Conservation (phyloP, 768 basidiomycete genomes). For the Suillus lakei region DNA sequence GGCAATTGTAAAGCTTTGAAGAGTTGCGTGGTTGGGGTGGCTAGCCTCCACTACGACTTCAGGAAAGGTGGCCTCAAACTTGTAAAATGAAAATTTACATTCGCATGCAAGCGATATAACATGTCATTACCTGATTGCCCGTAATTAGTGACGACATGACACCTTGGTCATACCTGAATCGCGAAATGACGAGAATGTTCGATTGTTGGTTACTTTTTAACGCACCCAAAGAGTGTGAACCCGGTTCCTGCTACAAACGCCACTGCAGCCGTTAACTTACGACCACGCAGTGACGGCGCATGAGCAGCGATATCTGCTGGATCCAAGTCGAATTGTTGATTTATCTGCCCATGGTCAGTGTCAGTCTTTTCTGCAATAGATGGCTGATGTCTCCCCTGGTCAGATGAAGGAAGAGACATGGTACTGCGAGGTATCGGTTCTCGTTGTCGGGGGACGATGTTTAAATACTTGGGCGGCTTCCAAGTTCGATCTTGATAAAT, state of each 20-base stretch:
- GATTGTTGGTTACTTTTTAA: constrained; percentile 1
- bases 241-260: constrained; percentile 42
- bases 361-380: not conserved
- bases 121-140: constrained; percentile 28
- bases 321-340: constrained; percentile 2
- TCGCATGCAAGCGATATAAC: not conserved
- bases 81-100: not conserved
- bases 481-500: constrained; percentile 5
- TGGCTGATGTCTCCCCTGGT: not conserved
- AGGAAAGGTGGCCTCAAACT: constrained; percentile 46
- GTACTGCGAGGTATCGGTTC: not conserved
- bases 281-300: constrained; percentile 31
- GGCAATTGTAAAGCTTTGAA: constrained; percentile 44
- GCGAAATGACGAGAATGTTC: not conserved
- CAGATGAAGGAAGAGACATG: constrained; percentile 1
- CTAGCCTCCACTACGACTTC: constrained; percentile 34
- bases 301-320: constrained; percentile 23
- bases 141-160: constrained; percentile 49
- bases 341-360: not conserved
- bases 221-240: constrained; percentile 43
- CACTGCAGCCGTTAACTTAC: constrained; percentile 32
- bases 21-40: constrained; percentile 36
- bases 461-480: constrained; percentile 1
- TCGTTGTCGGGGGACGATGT: too few species aligned
- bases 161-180: constrained; percentile 45